A percentile compares a stretch with the other conserved stretches of the same genome.
phyloP scores from a whole-genome alignment of 768 basidiomycete genomes.

The Mycena crocata region DNA sequence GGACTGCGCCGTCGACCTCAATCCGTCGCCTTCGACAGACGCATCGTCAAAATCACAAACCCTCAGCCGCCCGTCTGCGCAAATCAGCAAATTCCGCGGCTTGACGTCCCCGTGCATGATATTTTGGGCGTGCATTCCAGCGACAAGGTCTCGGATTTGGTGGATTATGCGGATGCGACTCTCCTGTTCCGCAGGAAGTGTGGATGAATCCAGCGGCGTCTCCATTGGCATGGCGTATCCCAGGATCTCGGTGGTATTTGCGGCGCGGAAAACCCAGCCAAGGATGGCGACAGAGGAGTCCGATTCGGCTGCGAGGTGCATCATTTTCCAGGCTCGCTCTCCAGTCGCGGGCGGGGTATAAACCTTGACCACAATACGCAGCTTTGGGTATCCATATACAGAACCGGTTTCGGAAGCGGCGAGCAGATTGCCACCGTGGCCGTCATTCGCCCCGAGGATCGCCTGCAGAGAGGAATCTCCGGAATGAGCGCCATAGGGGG shows the following conservation, averaged over 20 bases:
- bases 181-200: neutral
- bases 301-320: constrained; percentile 1
- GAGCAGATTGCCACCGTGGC: too few relatives aligned
- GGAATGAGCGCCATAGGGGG: too few relatives aligned
- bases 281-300: neutral
- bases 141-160: constrained; percentile 5
- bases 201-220: neutral
- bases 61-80: neutral
- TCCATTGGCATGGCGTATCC: constrained; percentile 1
- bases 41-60: constrained; percentile 15
- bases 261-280: neutral
- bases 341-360: too few relatives aligned
- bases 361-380: too few relatives aligned
- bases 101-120: constrained; percentile 14
- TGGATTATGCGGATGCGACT: neutral
- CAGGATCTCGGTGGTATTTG: neutral
- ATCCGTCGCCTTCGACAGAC: constrained; percentile 8
- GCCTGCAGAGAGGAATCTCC: too few relatives aligned
- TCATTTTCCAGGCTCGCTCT: neutral
- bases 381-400: too few relatives aligned
- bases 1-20: neutral
- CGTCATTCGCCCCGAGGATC: too few relatives aligned
- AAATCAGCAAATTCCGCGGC: constrained; percentile 8
- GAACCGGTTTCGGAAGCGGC: too few relatives aligned
- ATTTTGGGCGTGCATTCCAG: neutral